phyloP scores from a whole-genome alignment of 2,329 filamentous ascomycete genomes.

The Aspergillus brasiliensis region DNA sequence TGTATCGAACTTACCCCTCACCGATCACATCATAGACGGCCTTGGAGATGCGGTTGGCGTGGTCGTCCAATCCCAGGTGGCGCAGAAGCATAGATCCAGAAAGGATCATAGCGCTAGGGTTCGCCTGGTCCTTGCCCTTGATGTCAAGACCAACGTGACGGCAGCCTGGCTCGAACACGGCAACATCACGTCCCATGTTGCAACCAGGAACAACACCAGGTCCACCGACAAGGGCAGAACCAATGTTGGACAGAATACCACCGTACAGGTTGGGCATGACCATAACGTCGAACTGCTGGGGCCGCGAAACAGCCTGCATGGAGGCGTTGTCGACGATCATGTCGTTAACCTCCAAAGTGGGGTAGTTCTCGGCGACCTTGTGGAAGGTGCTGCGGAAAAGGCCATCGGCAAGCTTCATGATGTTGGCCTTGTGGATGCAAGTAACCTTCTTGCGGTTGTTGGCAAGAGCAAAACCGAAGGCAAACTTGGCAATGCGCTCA shows the following conservation, averaged over 20 bases:
- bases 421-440: conserved; percentile 99
- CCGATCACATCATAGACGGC: conserved; percentile 76
- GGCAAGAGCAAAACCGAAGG: conserved; percentile 94
- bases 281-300: conserved; percentile 99
- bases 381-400: conserved; percentile 99
- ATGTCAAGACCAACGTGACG: conserved; percentile 99
- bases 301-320: conserved; percentile 96
- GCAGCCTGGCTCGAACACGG: conserved; percentile 98
- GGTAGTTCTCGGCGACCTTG: conserved; percentile 89
- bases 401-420: conserved; percentile 99
- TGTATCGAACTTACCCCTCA: conserved; percentile 69
- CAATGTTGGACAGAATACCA: conserved; percentile 98
- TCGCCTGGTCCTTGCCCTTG: conserved; percentile 99
- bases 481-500: conserved; percentile 98
- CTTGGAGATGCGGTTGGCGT: conserved; percentile 96
- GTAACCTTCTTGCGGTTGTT: conserved; percentile 99
- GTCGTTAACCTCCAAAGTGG: conserved; percentile 92
- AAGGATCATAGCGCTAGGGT: conserved; percentile 93
- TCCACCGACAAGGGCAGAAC: conserved; percentile 92
- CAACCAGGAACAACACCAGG: conserved; percentile 96
- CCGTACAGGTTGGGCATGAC: conserved; percentile 99
- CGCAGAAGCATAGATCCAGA: conserved; percentile 96
- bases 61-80: conserved; percentile 95
- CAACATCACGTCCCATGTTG: conserved; percentile 99
- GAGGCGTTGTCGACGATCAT: conserved; percentile 99